Base-by-base conservation (phyloP, 345 rosid species). In the Hibiscus tridactylites region DNA sequence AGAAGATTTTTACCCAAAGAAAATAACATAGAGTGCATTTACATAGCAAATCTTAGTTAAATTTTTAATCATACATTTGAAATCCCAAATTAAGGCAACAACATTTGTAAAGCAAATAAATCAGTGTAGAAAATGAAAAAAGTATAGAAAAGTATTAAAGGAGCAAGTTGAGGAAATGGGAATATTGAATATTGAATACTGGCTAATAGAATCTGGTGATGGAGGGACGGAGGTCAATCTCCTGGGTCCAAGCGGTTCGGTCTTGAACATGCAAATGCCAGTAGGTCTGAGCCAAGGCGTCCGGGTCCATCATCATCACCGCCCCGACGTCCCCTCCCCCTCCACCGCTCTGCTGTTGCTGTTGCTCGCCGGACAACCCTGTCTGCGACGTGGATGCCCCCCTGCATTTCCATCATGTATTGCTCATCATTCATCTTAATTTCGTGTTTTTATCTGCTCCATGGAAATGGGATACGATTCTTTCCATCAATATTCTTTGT, bases 191-290 rank as follows among this genome's bases (percentile, higher is more conserved):
- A 26, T 5, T 9, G 11, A 37, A 37, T 37, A 35, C 3, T 17
- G 54, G 44, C 54, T 61, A 64, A 59, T 72, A 79, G 81, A 74
- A 82, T 61, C 74, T 65, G 76, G 86, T 74, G 64, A 71, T 65
- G 50, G 95, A 81, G 4, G 93, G 89, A 31, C 91, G 95, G 70
- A 94, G 85, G 74, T 91, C 98, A 26, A 94, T 84, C 84, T 94
- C 98, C 59, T 90, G 97, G 62, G 98, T 90, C 98, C 98, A 94
- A 33, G 93, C 92, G 39, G 85, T 76, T 6, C 88, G 90, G 79
- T 91, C 90, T 80, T 94, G 98, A 47, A 83, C 87, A 70, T 91
- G 98, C 64, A 94, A 78, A 47, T 85, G 86, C 98, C 98, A 94
- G 90, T 91, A 94, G 68, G 97, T 91, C 74, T 84, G 90, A 81